Base-by-base conservation (phyloP, 2,329 filamentous ascomycete species). In the Fusarium papillatum region DNA sequence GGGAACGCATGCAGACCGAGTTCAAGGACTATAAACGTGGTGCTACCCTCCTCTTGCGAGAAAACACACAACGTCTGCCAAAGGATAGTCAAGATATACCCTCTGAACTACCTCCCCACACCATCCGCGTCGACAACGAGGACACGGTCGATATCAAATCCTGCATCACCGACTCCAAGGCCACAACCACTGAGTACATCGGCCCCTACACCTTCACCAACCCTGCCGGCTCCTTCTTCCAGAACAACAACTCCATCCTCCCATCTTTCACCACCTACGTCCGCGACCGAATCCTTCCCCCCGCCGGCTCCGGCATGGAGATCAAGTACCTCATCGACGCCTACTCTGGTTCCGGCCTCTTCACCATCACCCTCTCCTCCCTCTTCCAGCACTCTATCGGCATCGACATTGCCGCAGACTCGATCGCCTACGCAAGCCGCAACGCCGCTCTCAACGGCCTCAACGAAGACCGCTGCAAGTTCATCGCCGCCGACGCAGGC, bases 201-300 rank as follows among this genome's bases (percentile, higher is more conserved):
- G 95, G 93, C 81, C 86, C 92, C 83, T 97, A 94, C 86, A 88
- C 93, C 81, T 98, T 99, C 86, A 93, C 93, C 83, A 98, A 98
- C 86, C 95, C 94, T 4, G 97, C 97, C 14, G 96, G 96, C 71
- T 92, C 95, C 64, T 99, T 99, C 87, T 99, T 99, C 90, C 97
- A 99, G 83, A 99, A 99, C 89, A 99, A 99, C 90, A 98, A 98
- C 88, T 97, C 95, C 67, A 98, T 99, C 85, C 93, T 99, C 29
- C 92, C 95, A 36, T 86, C 88, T 19, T 98, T 98, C 85, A 98
- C 95, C 17, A 89, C 92, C 76, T 98, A 97, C 87, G 95, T 98
- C 82, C 94, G 95, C 74, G 89, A 94, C 43, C 91, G 94, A 83
- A 94, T 96, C 80, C 88, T 96, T 3, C 93, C 92, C 0, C 85